These are phyloP conservation scores for Penicillium goetzii DNA, from an alignment of 495 filamentous ascomycete genomes.

Conservation along the genomic window DNA sequence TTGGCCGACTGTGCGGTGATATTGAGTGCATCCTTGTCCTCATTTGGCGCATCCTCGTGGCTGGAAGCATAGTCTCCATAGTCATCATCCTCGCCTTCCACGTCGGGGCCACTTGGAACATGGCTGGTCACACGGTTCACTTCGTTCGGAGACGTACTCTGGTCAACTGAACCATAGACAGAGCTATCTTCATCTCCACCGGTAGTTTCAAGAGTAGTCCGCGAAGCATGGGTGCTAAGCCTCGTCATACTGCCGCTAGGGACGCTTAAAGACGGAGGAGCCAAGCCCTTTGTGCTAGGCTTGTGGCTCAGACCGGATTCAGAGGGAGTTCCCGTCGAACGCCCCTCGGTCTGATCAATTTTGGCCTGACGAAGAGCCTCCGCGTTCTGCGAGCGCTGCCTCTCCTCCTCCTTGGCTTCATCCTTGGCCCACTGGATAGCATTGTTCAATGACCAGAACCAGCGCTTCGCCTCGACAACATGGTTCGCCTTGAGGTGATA, in stretches of 20 bases:
- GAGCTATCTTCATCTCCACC: constrained; percentile 60
- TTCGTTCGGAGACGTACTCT: constrained; percentile 56
- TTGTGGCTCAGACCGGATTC: constrained; percentile 39
- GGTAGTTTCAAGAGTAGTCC: constrained; percentile 52
- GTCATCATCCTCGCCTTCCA: constrained; percentile 79
- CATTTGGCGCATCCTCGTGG: constrained; percentile 68
- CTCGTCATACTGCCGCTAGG: constrained; percentile 44
- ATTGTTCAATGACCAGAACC: constrained; percentile 99
- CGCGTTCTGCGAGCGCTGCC: constrained; percentile 68
- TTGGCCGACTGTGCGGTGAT: constrained; percentile 95
- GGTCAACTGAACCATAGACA: constrained; percentile 60
- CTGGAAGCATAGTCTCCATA: constrained; percentile 82
- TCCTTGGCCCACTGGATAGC: constrained; percentile 98
- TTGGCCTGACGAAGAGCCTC: constrained; percentile 78
- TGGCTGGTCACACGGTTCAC: constrained; percentile 52
- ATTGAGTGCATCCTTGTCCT: constrained; percentile 87
- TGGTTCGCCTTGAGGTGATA: constrained; percentile 97
- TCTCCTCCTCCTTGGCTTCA: constrained; percentile 88
- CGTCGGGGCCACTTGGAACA: constrained; percentile 48
- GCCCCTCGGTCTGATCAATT: constrained; percentile 58
- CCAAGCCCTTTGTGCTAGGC: constrained; percentile 45
- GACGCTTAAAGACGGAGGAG: constrained; percentile 38
- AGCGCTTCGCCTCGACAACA: constrained; percentile 60
- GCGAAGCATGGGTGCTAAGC: constrained; percentile 51
- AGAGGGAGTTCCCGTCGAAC: constrained; percentile 33